These are phyloP conservation scores for Setomelanomma holmii DNA, from an alignment of 2,329 filamentous ascomycete genomes.

Conservation along the genomic window DNA sequence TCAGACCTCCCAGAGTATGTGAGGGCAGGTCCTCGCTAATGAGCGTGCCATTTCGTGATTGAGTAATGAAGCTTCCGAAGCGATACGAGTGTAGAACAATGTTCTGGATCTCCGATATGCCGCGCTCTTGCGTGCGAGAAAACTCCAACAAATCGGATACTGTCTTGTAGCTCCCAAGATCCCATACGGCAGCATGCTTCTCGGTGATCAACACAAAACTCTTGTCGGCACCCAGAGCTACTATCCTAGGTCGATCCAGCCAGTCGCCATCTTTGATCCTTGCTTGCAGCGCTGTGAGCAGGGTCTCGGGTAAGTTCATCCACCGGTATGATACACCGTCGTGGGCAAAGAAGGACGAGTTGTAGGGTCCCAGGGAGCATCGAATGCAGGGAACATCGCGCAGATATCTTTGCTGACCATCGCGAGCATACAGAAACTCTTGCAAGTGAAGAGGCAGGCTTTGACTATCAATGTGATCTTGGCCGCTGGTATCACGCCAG, in stretches of 20 bases:
- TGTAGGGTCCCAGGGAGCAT: conserved; percentile 42
- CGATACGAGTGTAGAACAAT: conserved; percentile 41
- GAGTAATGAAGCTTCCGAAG: conserved; percentile 37
- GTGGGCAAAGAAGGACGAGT: conserved; percentile 41
- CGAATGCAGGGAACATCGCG: conserved; percentile 37
- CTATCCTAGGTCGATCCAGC: conserved; percentile 40
- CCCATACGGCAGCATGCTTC: conserved; percentile 38
- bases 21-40: conserved; percentile 35
- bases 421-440: conserved; percentile 32
- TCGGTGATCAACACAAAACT: conserved; percentile 43
- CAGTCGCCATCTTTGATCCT: conserved; percentile 40
- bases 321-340: conserved; percentile 38
- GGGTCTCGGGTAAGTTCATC: conserved; percentile 37
- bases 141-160: conserved; percentile 27
- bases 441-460: conserved; percentile 35
- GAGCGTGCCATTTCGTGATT: conserved; percentile 31
- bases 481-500: conserved; percentile 35
- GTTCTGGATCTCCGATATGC: conserved; percentile 27
- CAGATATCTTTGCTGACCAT: conserved; percentile 8
- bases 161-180: conserved; percentile 31
- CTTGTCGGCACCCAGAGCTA: conserved; percentile 37
- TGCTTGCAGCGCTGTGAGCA: conserved; percentile 33
- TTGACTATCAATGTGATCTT: conserved; percentile 33
- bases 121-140: conserved; percentile 18
- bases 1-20: conserved; percentile 25